Percentiles rank a stretch among this genome's conserved stretches.
phyloP scores from a whole-genome alignment of 2,329 filamentous ascomycete genomes.

The Curvularia sp. region DNA sequence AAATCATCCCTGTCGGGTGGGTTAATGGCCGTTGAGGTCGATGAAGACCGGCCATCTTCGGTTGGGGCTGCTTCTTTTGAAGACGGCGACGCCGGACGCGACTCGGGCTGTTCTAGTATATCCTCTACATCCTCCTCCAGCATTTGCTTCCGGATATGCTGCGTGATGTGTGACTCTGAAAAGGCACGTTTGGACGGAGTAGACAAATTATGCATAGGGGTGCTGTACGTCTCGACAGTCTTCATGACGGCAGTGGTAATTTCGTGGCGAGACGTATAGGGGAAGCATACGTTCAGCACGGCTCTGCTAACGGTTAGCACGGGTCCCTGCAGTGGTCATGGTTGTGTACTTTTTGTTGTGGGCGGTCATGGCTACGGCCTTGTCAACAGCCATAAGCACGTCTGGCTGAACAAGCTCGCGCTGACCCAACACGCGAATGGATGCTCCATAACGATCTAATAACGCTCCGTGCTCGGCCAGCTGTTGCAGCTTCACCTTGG shows the following conservation, averaged over 20 bases:
- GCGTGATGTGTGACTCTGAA: conserved; percentile 84
- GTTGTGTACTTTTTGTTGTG: conserved; percentile 76
- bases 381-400: conserved; percentile 86
- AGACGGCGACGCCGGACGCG: conserved; percentile 40
- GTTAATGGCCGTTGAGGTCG: conserved; percentile 50
- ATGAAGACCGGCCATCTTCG: conserved; percentile 41
- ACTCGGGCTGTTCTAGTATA: conserved; percentile 33
- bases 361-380: conserved; percentile 83
- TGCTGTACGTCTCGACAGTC: conserved; percentile 86
- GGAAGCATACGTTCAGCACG: conserved; percentile 93
- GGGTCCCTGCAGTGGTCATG: not conserved
- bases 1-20: conserved; percentile 43
- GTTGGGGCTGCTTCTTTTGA: conserved; percentile 45
- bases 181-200: conserved; percentile 70
- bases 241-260: conserved; percentile 88
- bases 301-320: conserved; percentile 52
- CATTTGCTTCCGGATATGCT: conserved; percentile 72
- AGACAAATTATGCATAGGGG: conserved; percentile 65
- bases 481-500: conserved; percentile 92
- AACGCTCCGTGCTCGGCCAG: conserved; percentile 92
- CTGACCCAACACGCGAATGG: conserved; percentile 84
- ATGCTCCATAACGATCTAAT: conserved; percentile 88
- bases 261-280: conserved; percentile 94
- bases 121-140: conserved; percentile 51
- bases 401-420: conserved; percentile 83